A percentile compares a stretch with the other conserved stretches of the same genome.
phyloP scores from a whole-genome alignment of 352 stramenopile species.

The Pythium folliculosum region DNA sequence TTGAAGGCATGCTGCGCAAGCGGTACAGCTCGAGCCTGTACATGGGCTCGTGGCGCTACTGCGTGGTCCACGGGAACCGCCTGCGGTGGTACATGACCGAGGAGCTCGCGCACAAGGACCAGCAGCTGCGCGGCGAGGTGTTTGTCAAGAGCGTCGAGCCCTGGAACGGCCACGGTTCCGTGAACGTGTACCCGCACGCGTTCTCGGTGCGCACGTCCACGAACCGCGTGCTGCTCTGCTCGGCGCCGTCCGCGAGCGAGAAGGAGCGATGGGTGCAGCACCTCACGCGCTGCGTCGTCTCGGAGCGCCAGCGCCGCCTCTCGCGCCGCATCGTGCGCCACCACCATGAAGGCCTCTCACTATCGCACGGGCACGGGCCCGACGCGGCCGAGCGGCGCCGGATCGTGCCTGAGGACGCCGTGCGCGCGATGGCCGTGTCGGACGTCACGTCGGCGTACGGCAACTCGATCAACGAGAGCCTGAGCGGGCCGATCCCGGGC shows the following conservation, averaged over 20 bases:
- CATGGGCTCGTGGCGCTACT: constrained; percentile 81
- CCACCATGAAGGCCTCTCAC: constrained; percentile 18
- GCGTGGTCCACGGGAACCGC: constrained; percentile 57
- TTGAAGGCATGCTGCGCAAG: constrained; percentile 66
- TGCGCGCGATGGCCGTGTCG: constrained; percentile 25
- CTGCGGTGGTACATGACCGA: constrained; percentile 70
- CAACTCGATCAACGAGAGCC: constrained; percentile 17
- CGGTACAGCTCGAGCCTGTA: constrained; percentile 67
- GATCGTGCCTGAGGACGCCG: constrained; percentile 57
- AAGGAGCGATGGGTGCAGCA: constrained; percentile 52
- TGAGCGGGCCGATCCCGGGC: neutral
- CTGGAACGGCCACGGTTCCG: constrained; percentile 58
- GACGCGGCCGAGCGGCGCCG: constrained; percentile 40
- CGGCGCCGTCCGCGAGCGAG: constrained; percentile 41
- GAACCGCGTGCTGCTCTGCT: constrained; percentile 65
- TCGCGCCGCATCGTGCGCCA: constrained; percentile 24
- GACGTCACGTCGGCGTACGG: constrained; percentile 2
- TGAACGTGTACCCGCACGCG: constrained; percentile 55
- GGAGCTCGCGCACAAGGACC: constrained; percentile 49
- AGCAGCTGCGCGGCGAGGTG: constrained; percentile 58
- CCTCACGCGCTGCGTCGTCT: constrained; percentile 34
- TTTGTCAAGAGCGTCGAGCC: constrained; percentile 56
- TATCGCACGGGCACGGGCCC: constrained; percentile 14
- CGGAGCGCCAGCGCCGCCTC: constrained; percentile 29
- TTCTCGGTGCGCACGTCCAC: constrained; percentile 65